Conservation (phyloP, 768 basidiomycete species). For the Cystobasidium ongulense region DNA sequence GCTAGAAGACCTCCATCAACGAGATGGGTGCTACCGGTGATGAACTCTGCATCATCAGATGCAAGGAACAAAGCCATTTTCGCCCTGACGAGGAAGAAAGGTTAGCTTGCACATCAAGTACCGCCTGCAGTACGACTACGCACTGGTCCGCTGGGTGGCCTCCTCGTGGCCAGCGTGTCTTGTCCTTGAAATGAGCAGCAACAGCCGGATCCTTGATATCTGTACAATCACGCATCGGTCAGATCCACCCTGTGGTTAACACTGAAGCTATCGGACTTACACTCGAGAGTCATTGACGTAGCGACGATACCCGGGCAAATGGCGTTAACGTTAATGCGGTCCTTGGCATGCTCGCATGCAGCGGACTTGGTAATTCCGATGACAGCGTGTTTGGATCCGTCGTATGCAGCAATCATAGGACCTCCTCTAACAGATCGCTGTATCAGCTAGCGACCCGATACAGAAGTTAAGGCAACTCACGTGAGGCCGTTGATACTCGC, state of each 20-base stretch:
- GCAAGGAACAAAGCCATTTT: conserved; percentile 21
- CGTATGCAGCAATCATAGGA: not conserved
- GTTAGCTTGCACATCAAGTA: not conserved
- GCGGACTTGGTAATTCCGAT: conserved; percentile 16
- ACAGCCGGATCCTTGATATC: conserved; percentile 6
- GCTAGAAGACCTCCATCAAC: not conserved
- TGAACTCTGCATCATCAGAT: conserved; percentile 8
- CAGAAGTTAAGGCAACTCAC: not conserved
- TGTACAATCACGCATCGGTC: not conserved
- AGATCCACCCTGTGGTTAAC: not conserved
- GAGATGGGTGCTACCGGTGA: not conserved
- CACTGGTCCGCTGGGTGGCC: conserved; percentile 17
- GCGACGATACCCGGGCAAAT: conserved; percentile 37
- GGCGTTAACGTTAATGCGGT: conserved; percentile 13
- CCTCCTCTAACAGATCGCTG: not conserved
- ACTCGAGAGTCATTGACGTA: conserved; percentile 11
- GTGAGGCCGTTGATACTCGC: conserved; percentile 4
- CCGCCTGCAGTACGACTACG: not conserved
- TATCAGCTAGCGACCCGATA: not conserved
- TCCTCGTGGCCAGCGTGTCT: conserved; percentile 8
- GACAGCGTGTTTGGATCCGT: conserved; percentile 22
- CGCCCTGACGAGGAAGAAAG: not conserved
- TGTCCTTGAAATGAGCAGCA: conserved; percentile 14
- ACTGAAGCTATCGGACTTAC: not conserved
- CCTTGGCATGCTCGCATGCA: conserved; percentile 5